Evolutionary conservation across 208 protist species (phyloP).

Genomic region (Leishmania tarentolae): DNA sequence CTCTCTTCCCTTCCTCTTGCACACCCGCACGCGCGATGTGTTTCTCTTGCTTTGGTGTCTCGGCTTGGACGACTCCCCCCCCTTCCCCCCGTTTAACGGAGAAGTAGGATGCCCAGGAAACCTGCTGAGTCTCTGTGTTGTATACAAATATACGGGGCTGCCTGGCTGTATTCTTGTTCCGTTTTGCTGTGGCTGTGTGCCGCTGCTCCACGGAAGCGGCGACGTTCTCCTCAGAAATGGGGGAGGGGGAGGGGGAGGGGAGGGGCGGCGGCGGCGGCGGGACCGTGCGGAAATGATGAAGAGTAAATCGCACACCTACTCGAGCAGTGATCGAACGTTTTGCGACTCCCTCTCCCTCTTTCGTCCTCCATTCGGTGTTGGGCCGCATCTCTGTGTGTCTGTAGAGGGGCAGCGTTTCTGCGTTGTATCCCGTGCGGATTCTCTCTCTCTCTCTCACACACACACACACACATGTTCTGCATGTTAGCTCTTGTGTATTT

Average conservation of each 20-base stretch:
- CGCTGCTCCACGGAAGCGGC: background rate
- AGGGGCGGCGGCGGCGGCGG: no score
- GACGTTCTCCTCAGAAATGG: background rate
- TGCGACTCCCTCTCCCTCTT: background rate
- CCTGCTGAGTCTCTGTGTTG: background rate
- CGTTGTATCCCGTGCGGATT: background rate
- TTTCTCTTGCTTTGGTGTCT: background rate
- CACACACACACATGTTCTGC: background rate
- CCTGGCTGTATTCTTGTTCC: background rate
- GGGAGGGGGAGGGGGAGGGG: no score
- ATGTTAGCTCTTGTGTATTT: background rate
- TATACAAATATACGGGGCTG: no score
- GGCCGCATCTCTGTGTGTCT: constrained; percentile 1
- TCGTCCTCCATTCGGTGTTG: background rate
- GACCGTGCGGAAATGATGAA: background rate
- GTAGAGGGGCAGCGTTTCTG: background rate
- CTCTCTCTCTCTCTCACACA: no score
- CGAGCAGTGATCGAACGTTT: background rate
- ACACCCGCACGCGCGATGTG: background rate
- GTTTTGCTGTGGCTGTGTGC: background rate
- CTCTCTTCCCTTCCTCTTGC: background rate
- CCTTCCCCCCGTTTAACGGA: background rate
- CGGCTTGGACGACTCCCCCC: background rate
- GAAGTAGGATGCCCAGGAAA: background rate
- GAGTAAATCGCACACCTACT: background rate